Percentiles rank a stretch among this genome's conserved stretches.
Conservation (phyloP, 2,329 filamentous ascomycete species). For the Pseudogymnoascus sp. region DNA sequence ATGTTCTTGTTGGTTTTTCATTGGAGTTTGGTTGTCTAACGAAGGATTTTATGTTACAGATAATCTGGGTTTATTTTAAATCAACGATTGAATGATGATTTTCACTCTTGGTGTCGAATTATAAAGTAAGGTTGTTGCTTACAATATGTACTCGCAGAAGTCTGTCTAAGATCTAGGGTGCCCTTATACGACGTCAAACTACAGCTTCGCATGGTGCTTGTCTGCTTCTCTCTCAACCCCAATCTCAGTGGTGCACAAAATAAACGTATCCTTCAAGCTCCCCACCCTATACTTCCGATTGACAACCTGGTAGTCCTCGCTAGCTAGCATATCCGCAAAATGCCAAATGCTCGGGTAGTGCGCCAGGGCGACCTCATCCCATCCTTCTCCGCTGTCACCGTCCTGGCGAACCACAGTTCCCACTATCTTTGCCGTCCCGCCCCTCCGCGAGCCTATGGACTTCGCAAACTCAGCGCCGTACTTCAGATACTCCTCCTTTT, state of each 20-base stretch:
- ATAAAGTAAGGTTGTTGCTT: background rate
- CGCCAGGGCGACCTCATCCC: conserved; percentile 57
- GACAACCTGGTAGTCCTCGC: conserved; percentile 49
- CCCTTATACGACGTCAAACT: background rate
- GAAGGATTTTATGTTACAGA: background rate
- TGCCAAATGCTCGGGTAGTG: conserved; percentile 55
- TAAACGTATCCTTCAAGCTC: conserved; percentile 43
- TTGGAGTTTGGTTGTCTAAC: background rate
- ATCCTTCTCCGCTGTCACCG: conserved; percentile 30
- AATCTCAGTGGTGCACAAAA: conserved; percentile 45
- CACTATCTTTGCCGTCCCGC: conserved; percentile 53
- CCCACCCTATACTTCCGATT: conserved; percentile 45
- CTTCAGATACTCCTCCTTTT: conserved; percentile 44
- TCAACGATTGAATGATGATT: too few relatives aligned
- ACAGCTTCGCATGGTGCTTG: background rate
- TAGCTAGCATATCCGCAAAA: conserved; percentile 53
- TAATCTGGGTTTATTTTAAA: background rate
- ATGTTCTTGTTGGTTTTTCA: background rate
- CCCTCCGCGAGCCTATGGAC: conserved; percentile 42
- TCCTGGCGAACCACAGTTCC: conserved; percentile 41
- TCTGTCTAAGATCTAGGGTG: too few relatives aligned
- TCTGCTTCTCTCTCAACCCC: conserved; percentile 19
- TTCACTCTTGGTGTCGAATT: background rate
- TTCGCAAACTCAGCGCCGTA: conserved; percentile 48
- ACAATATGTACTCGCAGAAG: background rate